These are phyloP conservation scores for Eucalyptus camaldulensis DNA, from an alignment of 345 rosid genomes.

Conservation along the genomic window DNA sequence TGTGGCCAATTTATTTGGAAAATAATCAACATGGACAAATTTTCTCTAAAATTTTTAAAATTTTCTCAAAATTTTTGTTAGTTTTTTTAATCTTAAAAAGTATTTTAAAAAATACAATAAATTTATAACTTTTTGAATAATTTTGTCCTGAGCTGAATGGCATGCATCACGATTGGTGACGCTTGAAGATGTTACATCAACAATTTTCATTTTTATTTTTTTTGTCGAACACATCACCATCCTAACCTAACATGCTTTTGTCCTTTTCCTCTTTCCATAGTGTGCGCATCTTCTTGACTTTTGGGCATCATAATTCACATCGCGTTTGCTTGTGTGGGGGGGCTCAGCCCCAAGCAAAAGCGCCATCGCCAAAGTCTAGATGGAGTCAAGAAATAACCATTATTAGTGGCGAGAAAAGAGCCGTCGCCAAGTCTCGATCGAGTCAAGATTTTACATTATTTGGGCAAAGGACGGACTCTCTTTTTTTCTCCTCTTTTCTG, in stretches of 20 bases:
- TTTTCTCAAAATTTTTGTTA: too few species aligned
- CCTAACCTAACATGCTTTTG: neutral
- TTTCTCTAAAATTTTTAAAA: too few species aligned
- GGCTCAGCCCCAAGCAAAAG: neutral
- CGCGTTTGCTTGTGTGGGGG: neutral
- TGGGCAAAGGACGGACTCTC: neutral
- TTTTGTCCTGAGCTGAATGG: accelerated
- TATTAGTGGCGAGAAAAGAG: neutral
- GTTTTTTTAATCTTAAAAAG: neutral
- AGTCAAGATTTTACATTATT: neutral
- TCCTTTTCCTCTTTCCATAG: neutral
- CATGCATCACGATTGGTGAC: neutral
- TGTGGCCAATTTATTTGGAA: accelerated
- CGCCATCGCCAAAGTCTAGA: neutral
- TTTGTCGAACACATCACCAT: neutral
- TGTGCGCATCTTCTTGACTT: neutral
- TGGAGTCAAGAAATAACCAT: neutral
- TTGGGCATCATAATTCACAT: neutral
- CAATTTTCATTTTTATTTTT: accelerated
- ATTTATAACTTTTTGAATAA: neutral
- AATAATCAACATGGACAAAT: accelerated
- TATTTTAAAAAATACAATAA: too few species aligned
- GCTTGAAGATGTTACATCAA: neutral
- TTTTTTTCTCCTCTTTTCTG: neutral
- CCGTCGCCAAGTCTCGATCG: neutral